Percentiles rank a stretch among this genome's conserved stretches.
Conservation (phyloP, 2,329 filamentous ascomycete genomes). For the Tolypocladium capitatum region DNA sequence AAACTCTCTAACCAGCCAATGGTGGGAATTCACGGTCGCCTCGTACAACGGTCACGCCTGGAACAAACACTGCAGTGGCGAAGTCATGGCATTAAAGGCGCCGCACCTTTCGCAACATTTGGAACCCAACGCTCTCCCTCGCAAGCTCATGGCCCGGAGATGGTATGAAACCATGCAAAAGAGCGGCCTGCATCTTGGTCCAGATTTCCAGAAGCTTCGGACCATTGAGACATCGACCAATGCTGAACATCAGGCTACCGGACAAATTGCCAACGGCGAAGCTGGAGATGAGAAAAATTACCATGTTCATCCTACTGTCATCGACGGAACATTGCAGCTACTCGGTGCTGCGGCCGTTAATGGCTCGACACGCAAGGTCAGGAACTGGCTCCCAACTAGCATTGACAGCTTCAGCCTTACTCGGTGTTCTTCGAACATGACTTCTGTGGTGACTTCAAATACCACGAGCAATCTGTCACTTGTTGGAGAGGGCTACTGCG, state of each 20-base stretch:
- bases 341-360: slow-evolving; percentile 3
- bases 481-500: too few relatives aligned
- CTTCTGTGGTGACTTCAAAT: too few relatives aligned
- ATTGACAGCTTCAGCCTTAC: too few relatives aligned
- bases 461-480: too few relatives aligned
- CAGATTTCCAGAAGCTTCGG: neutral
- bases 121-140: neutral
- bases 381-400: too few relatives aligned
- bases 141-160: neutral
- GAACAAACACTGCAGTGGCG: slow-evolving; percentile 6
- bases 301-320: slow-evolving; percentile 6
- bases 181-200: neutral
- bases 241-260: neutral
- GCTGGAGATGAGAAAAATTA: neutral
- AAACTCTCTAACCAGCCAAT: slow-evolving; percentile 10
- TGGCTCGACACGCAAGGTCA: too few relatives aligned
- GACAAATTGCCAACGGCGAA: neutral
- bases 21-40: slow-evolving; percentile 19
- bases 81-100: too few relatives aligned
- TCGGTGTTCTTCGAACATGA: too few relatives aligned
- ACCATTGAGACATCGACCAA: neutral
- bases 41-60: slow-evolving; percentile 9
- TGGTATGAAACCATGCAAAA: neutral
- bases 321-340: slow-evolving; percentile 3
- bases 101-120: too few relatives aligned